A percentile compares a stretch with the other conserved stretches of the same genome.
phyloP scores from a whole-genome alignment of 1,284 basidiomycete genomes.

The Grifola frondosa region DNA sequence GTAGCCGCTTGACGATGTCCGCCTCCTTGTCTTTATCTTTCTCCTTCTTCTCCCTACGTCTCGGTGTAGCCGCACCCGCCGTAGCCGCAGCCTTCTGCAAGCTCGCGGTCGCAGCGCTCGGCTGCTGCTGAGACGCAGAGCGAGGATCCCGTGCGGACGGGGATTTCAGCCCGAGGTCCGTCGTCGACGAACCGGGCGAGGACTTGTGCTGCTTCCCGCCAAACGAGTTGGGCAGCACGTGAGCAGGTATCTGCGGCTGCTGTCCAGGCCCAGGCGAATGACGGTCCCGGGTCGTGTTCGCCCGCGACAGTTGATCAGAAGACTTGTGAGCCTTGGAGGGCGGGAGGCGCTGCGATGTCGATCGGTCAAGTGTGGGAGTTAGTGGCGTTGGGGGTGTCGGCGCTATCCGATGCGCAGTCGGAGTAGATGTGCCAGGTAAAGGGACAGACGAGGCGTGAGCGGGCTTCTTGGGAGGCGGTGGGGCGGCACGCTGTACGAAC shows the following conservation, averaged over 20 bases:
- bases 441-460: constrained; percentile 33
- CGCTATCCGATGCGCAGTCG: constrained; percentile 61
- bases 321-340: constrained; percentile 51
- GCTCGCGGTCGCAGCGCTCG: constrained; percentile 55
- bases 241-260: constrained; percentile 16
- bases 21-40: constrained; percentile 80
- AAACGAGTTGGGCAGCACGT: constrained; percentile 10
- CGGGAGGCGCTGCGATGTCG: constrained; percentile 67
- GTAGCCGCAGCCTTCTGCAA: constrained; percentile 56
- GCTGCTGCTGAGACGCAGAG: constrained; percentile 31
- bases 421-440: constrained; percentile 35
- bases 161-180: constrained; percentile 52
- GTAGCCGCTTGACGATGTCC: constrained; percentile 89
- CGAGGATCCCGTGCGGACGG: constrained; percentile 18
- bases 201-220: constrained; percentile 45
- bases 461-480: constrained; percentile 60
- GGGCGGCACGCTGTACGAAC: constrained; percentile 42
- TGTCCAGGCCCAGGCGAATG: constrained; percentile 36
- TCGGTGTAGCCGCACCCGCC: constrained; percentile 68
- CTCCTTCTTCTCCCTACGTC: constrained; percentile 84
- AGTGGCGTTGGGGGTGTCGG: constrained; percentile 63
- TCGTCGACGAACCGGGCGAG: constrained; percentile 53
- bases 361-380: constrained; percentile 68
- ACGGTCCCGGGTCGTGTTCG: constrained; percentile 65
- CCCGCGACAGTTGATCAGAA: constrained; percentile 53